These are phyloP conservation scores for Groenewaldozyma tartarivorans DNA, from an alignment of 805 yeast genomes.

Conservation along the genomic window DNA sequence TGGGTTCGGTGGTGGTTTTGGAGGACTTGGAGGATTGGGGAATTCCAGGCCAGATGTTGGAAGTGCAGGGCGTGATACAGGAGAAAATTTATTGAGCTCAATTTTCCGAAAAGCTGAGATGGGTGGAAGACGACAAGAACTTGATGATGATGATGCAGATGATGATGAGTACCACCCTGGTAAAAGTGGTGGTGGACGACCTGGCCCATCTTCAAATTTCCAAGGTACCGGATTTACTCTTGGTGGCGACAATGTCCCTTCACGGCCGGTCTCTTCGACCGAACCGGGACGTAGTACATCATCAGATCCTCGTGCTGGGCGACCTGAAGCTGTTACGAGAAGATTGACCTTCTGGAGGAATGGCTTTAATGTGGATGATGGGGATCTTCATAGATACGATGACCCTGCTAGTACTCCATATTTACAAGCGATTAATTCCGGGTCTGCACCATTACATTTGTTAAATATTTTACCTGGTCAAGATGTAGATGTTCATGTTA, in stretches of 20 bases:
- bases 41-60: not conserved
- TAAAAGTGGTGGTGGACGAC: not conserved
- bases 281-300: slow-evolving; percentile 37
- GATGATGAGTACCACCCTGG: slow-evolving; percentile 3
- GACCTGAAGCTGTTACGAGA: slow-evolving; percentile 30
- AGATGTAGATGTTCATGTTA: slow-evolving; percentile 86
- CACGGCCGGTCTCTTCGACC: slow-evolving; percentile 10
- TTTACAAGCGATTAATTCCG: slow-evolving; percentile 71
- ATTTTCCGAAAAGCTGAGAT: not conserved
- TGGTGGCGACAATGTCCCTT: slow-evolving; percentile 24
- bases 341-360: slow-evolving; percentile 92
- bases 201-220: slow-evolving; percentile 11
- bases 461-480: slow-evolving; percentile 82
- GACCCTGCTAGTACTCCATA: slow-evolving; percentile 82
- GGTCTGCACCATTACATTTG: slow-evolving; percentile 81
- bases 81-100: not conserved
- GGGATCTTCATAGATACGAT: slow-evolving; percentile 74
- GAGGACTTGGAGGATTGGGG: slow-evolving; percentile 2
- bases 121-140: not conserved
- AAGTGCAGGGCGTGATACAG: not conserved
- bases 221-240: slow-evolving; percentile 26
- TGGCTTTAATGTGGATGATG: slow-evolving; percentile 83
- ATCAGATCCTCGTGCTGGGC: slow-evolving; percentile 12
- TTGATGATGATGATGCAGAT: slow-evolving; percentile 16
- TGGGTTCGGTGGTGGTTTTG: slow-evolving; percentile 26